phyloP scores from a whole-genome alignment of 164 flowering plant genomes.

The Macadamia integrifolia region DNA sequence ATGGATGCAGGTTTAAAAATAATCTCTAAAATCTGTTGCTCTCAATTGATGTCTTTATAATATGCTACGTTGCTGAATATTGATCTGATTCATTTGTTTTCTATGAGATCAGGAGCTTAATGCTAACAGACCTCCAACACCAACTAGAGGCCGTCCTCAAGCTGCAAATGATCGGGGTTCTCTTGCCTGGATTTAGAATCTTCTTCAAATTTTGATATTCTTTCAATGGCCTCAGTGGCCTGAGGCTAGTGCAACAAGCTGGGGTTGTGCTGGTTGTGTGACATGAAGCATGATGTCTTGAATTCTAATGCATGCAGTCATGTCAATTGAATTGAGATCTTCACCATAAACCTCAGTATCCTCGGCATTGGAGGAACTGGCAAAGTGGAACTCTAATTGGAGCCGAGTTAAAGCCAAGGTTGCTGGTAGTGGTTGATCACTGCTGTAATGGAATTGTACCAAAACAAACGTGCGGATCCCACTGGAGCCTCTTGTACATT shows the following conservation, averaged over 20 bases:
- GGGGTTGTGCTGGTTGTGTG: constrained; percentile 25
- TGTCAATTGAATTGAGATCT: constrained; percentile 7
- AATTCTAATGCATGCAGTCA: not conserved
- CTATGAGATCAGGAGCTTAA: constrained; percentile 72
- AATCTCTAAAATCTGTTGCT: not conserved
- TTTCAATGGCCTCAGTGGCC: constrained; percentile 7
- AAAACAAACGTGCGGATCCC: constrained; percentile 19
- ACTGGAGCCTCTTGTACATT: constrained; percentile 43
- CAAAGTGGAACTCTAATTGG: not conserved
- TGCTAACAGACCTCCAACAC: constrained; percentile 98
- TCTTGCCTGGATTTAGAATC: constrained; percentile 85
- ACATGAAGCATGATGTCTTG: constrained; percentile 28
- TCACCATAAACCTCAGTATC: constrained; percentile 6
- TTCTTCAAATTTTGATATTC: constrained; percentile 15
- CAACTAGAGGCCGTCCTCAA: constrained; percentile 99
- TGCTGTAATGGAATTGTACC: not conserved
- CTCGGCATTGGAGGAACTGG: not conserved
- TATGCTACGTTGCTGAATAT: not conserved
- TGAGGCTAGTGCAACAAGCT: constrained; percentile 27
- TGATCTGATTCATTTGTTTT: constrained; percentile 1
- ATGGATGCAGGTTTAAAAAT: constrained; percentile 88
- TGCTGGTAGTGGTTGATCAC: constrained; percentile 16
- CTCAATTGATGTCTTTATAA: not conserved
- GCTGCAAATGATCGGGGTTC: constrained; percentile 83
- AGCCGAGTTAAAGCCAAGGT: constrained; percentile 10